Base-by-base conservation (phyloP, 2,329 filamentous ascomycete species). In the Bisporella sp. region DNA sequence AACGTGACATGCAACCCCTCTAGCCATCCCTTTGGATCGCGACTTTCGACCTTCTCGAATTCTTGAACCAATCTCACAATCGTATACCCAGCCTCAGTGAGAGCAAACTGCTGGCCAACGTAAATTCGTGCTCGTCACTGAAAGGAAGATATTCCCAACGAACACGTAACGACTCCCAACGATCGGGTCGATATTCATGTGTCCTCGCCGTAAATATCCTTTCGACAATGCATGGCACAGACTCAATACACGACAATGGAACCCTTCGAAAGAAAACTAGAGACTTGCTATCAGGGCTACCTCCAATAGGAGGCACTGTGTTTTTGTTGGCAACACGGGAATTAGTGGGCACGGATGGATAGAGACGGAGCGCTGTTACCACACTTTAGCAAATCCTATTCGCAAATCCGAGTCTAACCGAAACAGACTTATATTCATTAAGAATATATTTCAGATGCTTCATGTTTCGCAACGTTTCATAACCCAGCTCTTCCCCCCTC, bases 371-470 rank as follows among this genome's bases (percentile, higher is more conserved):
- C 7, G 74, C 71, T 68, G 39, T 33, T 29, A 9, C 32, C 5
- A 12, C 30, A 29, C 9, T 31, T 60, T 44, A 54, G 45, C 28
- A 13, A 13, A 41, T 46, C 45, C 7, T 4, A 35, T 2, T 3
- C 13, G 37, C 31, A 42, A 31, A 45, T 29, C 6, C 8, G 13
- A 9, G 6, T n/a, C n/a, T n/a, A n/a, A n/a, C n/a, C n/a, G n/a
- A n/a, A n/a, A n/a, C n/a, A n/a, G 28, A 42, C 50, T 51, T 65
- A 73, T 71, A 70, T 65, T 76, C 74, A 45, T 75, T 82, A 48
- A 85, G 57, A 9, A 79, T 73, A 64, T 72, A 77, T 61, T 78
- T 78, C 9, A 85, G 64, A 52, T 84, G 84, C 52, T 72, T 77
- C 64, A 84, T 68, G 12, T 72, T 69, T 56, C 73, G 75, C 49